Conservation (phyloP, 805 yeast species). For the Ogataea sp. region DNA sequence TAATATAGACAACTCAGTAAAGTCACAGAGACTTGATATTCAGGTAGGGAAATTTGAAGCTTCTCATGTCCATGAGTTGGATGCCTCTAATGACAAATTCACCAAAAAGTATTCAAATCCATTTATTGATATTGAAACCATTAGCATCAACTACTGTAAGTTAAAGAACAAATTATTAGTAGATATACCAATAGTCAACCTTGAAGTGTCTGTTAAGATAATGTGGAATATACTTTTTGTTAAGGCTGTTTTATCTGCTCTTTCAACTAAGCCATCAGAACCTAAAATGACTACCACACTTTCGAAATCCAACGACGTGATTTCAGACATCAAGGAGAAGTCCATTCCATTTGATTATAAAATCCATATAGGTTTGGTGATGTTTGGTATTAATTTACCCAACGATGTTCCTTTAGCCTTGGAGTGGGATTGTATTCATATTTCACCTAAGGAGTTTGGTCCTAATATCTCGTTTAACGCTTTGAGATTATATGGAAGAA, state of each 20-base stretch:
- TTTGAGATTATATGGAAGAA: conserved; percentile 19
- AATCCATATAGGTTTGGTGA: conserved; percentile 15
- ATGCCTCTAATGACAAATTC: conserved; percentile 10
- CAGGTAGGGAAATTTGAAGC: not conserved
- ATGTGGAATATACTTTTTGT: conserved; percentile 24
- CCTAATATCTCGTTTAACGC: conserved; percentile 16
- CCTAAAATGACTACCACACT: no score
- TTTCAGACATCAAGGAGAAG: no score
- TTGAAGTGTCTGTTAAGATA: conserved; percentile 19
- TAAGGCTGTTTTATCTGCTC: conserved; percentile 1
- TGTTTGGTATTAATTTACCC: conserved; percentile 19
- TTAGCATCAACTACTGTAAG: conserved; percentile 8
- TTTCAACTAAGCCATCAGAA: no score
- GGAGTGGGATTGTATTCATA: conserved; percentile 21
- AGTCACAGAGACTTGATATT: not conserved
- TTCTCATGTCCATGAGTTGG: conserved; percentile 2
- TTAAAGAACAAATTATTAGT: conserved; percentile 10
- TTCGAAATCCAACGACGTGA: no score
- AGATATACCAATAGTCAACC: conserved; percentile 19
- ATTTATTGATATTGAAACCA: conserved; percentile 8
- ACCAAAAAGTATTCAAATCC: conserved; percentile 1
- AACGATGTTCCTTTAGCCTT: conserved; percentile 18
- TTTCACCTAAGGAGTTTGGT: not conserved
- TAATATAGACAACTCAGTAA: conserved; percentile 3
- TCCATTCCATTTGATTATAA: no score